Evolutionary conservation across 306 rosid genomes (phyloP).

Genomic region (Vigna angularis): DNA sequence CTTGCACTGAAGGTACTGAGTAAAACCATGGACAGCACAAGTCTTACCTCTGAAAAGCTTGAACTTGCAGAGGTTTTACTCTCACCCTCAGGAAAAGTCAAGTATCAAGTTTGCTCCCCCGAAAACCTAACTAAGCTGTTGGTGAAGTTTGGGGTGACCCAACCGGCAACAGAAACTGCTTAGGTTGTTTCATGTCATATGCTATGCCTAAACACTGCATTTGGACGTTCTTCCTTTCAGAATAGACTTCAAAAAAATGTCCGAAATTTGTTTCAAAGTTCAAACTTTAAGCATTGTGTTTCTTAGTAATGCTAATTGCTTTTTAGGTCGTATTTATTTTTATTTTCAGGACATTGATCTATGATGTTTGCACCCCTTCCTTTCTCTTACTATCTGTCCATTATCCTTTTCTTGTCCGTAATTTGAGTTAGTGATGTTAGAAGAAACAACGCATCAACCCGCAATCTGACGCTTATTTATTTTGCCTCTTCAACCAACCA

Average conservation of each 20-base stretch:
- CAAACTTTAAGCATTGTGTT: slow-evolving; percentile 11
- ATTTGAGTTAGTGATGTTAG: not conserved
- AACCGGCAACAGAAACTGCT: slow-evolving; percentile 57
- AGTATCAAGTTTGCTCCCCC: slow-evolving; percentile 60
- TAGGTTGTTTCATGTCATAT: slow-evolving; percentile 40
- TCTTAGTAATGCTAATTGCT: slow-evolving; percentile 41
- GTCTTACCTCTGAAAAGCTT: slow-evolving; percentile 60
- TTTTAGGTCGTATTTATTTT: slow-evolving; percentile 22
- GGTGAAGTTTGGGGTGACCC: slow-evolving; percentile 60
- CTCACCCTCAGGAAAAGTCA: slow-evolving; percentile 56
- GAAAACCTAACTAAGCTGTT: slow-evolving; percentile 55
- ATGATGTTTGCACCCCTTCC: slow-evolving; percentile 24
- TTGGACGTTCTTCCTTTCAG: slow-evolving; percentile 32
- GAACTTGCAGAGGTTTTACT: slow-evolving; percentile 62
- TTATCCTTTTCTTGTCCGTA: not conserved
- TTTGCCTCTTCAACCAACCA: not conserved
- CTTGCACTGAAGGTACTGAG: slow-evolving; percentile 60
- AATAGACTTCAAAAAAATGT: slow-evolving; percentile 3
- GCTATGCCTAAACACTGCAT: slow-evolving; percentile 23
- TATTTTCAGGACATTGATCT: slow-evolving; percentile 5
- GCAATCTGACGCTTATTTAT: not conserved
- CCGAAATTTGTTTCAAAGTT: slow-evolving; percentile 20
- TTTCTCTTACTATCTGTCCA: not conserved
- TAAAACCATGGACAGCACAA: slow-evolving; percentile 64
- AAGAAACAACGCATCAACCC: slow-evolving; percentile 3